Base-by-base conservation (phyloP, 768 basidiomycete genomes). In the Lactifluus echinatus region DNA sequence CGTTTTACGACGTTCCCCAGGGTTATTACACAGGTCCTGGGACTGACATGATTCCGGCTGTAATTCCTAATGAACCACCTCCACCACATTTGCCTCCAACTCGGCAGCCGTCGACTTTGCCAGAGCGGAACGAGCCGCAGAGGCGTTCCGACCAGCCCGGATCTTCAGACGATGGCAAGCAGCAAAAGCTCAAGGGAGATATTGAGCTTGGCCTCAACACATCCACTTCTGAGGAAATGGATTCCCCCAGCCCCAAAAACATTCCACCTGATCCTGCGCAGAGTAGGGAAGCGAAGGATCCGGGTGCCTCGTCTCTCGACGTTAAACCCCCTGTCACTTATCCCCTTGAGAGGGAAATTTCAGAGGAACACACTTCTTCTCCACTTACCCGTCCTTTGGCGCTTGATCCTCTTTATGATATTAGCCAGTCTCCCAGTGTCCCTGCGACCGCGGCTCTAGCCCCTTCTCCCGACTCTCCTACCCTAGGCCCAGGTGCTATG, bases 51-150 rank as follows among this genome's bases (percentile, higher is more conserved):
- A n/a, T n/a, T n/a, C n/a, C n/a, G 17, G 24, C 26, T 50, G 8
- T 28, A 34, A 28, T 28, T 34, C 29, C 46, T 49, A 24, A 21
- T 14, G 15, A 17, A 29, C 21, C 45, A 33, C 4, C 24, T 28
- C 44, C 14, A 12, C 29, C 45, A 17, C 29, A 3, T 42, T 42
- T 23, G 0, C 21, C 40, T 0, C 21, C 50, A 7, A 17, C 8
- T 33, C 46, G 12, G 34, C 36, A 40, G 5, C 2, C 65, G 12
- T 72, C 75, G 8, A 73, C 75, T 3, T 78, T 77, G 75, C 55
- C 78, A 14, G 43, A 19, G 60, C 64, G n/a, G 28, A 33, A 28
- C 28, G 21, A 21, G 58, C 64, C 11, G 14, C 61, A 68, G n/a
- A 66, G 63, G 50, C 39, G 65, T 7, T 67, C 73, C 31, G 66